Evolutionary conservation across 2,329 filamentous ascomycete species (phyloP), one percentile per base, ranked within the genome.

Genomic region (Fusarium buharicum): DNA sequence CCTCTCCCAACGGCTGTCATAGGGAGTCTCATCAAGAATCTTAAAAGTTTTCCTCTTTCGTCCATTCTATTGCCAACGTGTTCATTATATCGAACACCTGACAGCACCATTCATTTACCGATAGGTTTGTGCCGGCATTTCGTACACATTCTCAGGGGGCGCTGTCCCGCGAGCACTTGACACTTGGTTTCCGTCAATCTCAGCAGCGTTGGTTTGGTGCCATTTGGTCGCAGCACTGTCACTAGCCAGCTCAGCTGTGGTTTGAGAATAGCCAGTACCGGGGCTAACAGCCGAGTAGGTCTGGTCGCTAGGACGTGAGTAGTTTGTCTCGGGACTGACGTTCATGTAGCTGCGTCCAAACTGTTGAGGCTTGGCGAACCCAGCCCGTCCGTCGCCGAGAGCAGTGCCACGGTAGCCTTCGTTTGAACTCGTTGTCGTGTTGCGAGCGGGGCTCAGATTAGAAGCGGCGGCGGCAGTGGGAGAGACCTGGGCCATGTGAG

Each of bases 381-480:
- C 76, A 12, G 76, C 66, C 43, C 76, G 75, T 16, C 76, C 76
- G 39, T 78, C 76, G 34, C 76, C 75, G 56, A 74, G 67, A 45
- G 76, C 76, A 31, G 76, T 78, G 40, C 76, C 76, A 16, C 76
- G 76, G 62, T 78, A 78, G 22, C 76, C 76, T 50, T 78, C 76
- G 28, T 62, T 58, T 10, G 62, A 61, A 30, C 62, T 56, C 49
- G 70, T 67, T 6, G 65, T 60, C 7, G 73, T 68, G 24, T 48
- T 62, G 50, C 72, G 74, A 33, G 48, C 60, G 27, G 74, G 70
- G 10, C 59, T 59, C 12, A 72, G 57, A 55, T 66, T 66, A 48
- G 67, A 72, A 10, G 66, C 63, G 27, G 70, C 67, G 27, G 70
- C 67, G 28, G 64, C 59, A 16, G 61, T 61, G 30, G 67, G 62